phyloP scores from a whole-genome alignment of 2,329 filamentous ascomycete genomes.

The Calonectria pteridis region DNA sequence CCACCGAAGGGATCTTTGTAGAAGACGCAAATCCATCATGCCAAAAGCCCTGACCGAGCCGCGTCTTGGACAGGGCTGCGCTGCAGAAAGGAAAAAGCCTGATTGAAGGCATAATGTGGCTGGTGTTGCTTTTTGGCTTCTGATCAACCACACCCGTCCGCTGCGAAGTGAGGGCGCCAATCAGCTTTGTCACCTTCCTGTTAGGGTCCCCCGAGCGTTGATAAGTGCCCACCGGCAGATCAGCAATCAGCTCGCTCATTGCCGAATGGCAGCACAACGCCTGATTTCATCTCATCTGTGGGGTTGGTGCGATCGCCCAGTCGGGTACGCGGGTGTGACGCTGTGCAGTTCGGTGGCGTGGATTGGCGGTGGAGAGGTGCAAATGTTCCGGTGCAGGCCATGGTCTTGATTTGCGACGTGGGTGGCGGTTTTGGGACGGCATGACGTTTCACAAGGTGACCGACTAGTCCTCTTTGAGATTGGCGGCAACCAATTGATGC shows the following conservation, averaged over 20 bases:
- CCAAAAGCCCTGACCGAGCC: not conserved
- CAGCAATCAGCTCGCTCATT: not conserved
- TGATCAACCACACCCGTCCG: not conserved
- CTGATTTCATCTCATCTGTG: not conserved
- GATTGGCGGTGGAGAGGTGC: not conserved
- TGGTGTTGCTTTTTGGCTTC: not conserved
- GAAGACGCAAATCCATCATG: not conserved
- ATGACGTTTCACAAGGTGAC: not conserved
- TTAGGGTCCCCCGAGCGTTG: not conserved
- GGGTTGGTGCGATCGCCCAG: not conserved
- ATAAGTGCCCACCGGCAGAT: conserved; percentile 6
- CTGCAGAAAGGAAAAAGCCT: not conserved
- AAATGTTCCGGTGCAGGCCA: not conserved
- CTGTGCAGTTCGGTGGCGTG: not conserved
- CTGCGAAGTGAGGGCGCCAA: not conserved
- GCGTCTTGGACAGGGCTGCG: not conserved
- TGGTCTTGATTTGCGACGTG: not conserved
- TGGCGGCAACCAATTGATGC: not conserved
- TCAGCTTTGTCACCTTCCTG: conserved; percentile 6
- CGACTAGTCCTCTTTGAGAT: not conserved
- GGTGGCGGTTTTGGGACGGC: not conserved
- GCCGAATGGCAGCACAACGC: not conserved
- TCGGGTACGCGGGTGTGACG: not conserved
- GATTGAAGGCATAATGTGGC: not conserved
- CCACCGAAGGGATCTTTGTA: not conserved